These are phyloP conservation scores for Cladosporium velox DNA, from an alignment of 2,329 filamentous ascomycete genomes.

Conservation along the genomic window DNA sequence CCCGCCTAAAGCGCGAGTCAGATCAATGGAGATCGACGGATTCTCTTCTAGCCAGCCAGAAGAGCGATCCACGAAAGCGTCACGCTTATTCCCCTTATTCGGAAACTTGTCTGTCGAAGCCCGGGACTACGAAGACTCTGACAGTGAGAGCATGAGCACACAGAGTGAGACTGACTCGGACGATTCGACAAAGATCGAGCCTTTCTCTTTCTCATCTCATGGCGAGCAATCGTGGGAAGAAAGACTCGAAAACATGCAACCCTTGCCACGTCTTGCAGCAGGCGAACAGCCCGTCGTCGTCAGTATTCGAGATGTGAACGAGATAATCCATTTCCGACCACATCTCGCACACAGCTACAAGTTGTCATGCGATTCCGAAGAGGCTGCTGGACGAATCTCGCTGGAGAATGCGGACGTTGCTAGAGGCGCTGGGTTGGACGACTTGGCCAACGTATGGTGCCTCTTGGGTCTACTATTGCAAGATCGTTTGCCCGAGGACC, in stretches of 20 bases:
- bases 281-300: conserved; percentile 66
- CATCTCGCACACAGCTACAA: conserved; percentile 76
- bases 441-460: conserved; percentile 81
- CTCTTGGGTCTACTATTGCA: conserved; percentile 76
- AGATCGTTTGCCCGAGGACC: conserved; percentile 64
- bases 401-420: conserved; percentile 80
- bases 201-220: neutral
- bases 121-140: conserved; percentile 24
- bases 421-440: conserved; percentile 66
- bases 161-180: neutral
- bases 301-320: conserved; percentile 69
- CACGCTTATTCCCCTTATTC: conserved; percentile 34
- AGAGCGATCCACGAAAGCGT: conserved; percentile 19
- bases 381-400: conserved; percentile 66
- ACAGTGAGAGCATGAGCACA: conserved; percentile 20
- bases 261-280: neutral
- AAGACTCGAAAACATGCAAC: conserved; percentile 19
- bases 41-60: conserved; percentile 43
- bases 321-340: conserved; percentile 75
- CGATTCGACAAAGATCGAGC: neutral
- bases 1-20: conserved; percentile 50
- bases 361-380: conserved; percentile 72
- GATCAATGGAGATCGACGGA: conserved; percentile 46
- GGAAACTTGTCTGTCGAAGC: conserved; percentile 31
- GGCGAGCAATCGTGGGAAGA: conserved; percentile 24